Evolutionary conservation across 1,284 basidiomycete species (phyloP).

Genomic region (Wolfiporia cocos): DNA sequence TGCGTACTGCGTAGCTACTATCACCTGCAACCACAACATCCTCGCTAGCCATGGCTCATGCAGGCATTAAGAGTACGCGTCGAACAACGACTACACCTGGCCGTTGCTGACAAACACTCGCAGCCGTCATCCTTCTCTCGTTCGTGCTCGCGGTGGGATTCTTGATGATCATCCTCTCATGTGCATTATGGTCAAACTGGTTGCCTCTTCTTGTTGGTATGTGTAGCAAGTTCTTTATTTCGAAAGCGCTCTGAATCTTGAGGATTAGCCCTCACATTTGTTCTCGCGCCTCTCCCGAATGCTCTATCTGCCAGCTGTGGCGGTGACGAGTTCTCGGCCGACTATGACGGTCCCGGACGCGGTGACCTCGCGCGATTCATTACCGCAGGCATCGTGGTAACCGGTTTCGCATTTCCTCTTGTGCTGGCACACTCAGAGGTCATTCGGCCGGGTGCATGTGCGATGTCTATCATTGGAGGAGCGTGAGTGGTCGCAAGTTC

Average conservation of each 20-base stretch:
- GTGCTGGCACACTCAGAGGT: conserved; percentile 90
- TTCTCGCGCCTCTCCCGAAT: conserved; percentile 94
- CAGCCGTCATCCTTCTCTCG: conserved; percentile 86
- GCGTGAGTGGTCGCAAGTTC: conserved; percentile 42
- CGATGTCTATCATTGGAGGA: conserved; percentile 94
- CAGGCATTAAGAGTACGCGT: conserved; percentile 28
- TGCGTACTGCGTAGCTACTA: too few relatives aligned
- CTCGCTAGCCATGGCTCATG: conserved; percentile 19
- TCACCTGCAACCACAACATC: conserved; percentile 3
- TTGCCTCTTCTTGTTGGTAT: conserved; percentile 92
- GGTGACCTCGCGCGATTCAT: conserved; percentile 88
- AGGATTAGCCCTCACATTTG: conserved; percentile 84
- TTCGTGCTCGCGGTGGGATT: conserved; percentile 97
- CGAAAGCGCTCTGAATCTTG: conserved; percentile 3
- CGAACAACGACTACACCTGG: conserved; percentile 5
- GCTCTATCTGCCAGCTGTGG: conserved; percentile 84
- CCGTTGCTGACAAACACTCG: conserved; percentile 9
- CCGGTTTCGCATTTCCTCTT: conserved; percentile 90
- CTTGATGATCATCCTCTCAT: conserved; percentile 95
- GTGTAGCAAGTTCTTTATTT: conserved; percentile 28
- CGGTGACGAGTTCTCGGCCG: conserved; percentile 75
- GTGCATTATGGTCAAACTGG: conserved; percentile 97
- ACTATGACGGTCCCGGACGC: conserved; percentile 56
- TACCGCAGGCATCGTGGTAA: conserved; percentile 85
- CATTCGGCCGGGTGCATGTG: conserved; percentile 81